phyloP scores from a whole-genome alignment of 2,329 filamentous ascomycete genomes.

The Endothia cerciana region DNA sequence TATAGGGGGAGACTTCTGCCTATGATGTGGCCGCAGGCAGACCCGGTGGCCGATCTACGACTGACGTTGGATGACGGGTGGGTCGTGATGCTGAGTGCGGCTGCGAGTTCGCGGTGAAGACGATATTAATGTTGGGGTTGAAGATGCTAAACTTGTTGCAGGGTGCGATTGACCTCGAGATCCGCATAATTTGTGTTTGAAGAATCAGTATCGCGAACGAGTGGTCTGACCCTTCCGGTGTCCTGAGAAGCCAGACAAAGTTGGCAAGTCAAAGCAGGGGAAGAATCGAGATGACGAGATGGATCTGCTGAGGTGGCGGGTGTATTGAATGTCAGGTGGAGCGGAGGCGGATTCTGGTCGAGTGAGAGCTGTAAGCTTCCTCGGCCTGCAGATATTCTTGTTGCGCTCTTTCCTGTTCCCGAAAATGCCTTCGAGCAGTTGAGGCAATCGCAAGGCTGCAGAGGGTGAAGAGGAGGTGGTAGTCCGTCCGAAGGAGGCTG shows the following conservation, averaged over 20 bases:
- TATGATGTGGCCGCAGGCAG: slow-evolving; percentile 16
- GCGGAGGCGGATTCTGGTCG: slow-evolving; percentile 15
- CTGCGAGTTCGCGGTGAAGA: slow-evolving; percentile 17
- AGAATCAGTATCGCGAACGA: slow-evolving; percentile 22
- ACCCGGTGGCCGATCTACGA: slow-evolving; percentile 26
- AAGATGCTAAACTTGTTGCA: slow-evolving; percentile 25
- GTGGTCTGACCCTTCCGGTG: slow-evolving; percentile 24
- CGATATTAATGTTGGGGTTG: slow-evolving; percentile 27
- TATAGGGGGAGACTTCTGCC: slow-evolving; percentile 14
- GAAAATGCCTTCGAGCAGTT: slow-evolving; percentile 11
- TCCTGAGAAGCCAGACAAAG: slow-evolving; percentile 20
- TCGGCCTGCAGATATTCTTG: slow-evolving; percentile 3
- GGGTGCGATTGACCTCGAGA: slow-evolving; percentile 16
- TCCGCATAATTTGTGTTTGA: slow-evolving; percentile 25
- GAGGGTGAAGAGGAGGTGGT: slow-evolving; percentile 9
- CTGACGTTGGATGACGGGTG: slow-evolving; percentile 15
- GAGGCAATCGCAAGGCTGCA: slow-evolving; percentile 20
- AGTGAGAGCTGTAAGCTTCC: not conserved
- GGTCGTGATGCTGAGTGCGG: slow-evolving; percentile 2
- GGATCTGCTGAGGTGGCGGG: slow-evolving; percentile 9
- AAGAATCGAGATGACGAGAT: slow-evolving; percentile 24
- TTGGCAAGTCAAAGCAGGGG: slow-evolving; percentile 24
- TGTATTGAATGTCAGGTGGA: slow-evolving; percentile 10
- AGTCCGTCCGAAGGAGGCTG: slow-evolving; percentile 18
- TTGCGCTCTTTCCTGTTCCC: slow-evolving; percentile 10